These are phyloP conservation scores for Echinochloa phyllopogon DNA, from an alignment of 176 grass and related monocot species.

Conservation along the genomic window DNA sequence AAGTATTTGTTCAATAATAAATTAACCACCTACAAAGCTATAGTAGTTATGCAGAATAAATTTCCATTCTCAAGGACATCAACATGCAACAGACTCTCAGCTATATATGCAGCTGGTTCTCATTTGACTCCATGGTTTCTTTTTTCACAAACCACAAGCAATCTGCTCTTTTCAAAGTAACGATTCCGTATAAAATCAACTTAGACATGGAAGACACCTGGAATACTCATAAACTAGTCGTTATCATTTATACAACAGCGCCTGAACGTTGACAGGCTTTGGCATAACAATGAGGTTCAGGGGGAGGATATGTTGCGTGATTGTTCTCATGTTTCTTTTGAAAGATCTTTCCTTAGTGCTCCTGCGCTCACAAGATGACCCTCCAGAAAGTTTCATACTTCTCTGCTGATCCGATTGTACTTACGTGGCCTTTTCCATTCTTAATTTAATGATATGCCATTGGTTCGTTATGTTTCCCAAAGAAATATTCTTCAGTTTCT, in stretches of 20 bases:
- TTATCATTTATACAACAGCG: not conserved
- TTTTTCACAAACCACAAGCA: not conserved
- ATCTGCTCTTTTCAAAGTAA: not conserved
- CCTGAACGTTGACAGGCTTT: rapidly evolving
- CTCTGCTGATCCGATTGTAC: not conserved
- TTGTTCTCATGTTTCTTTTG: not conserved
- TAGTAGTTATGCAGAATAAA: not conserved
- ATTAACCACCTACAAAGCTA: not conserved
- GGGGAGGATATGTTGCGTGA: not conserved
- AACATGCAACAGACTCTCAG: not conserved
- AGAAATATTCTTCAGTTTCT: not conserved
- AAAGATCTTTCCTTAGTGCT: not conserved
- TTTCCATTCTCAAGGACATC: not conserved
- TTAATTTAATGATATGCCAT: not conserved
- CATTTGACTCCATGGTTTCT: not conserved
- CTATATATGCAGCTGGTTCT: not conserved
- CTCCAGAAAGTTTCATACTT: not conserved
- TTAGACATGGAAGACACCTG: not conserved
- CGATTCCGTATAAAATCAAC: not conserved
- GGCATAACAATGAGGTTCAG: not conserved
- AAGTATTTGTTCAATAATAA: not conserved
- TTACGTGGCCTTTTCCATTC: not conserved
- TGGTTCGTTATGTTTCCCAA: not conserved
- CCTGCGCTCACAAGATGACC: too few relatives aligned
- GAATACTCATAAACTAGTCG: not conserved